Evolutionary conservation across 306 rosid species (phyloP), one percentile per base, ranked within the genome.

Genomic region (Heteromeles arbutifolia): DNA sequence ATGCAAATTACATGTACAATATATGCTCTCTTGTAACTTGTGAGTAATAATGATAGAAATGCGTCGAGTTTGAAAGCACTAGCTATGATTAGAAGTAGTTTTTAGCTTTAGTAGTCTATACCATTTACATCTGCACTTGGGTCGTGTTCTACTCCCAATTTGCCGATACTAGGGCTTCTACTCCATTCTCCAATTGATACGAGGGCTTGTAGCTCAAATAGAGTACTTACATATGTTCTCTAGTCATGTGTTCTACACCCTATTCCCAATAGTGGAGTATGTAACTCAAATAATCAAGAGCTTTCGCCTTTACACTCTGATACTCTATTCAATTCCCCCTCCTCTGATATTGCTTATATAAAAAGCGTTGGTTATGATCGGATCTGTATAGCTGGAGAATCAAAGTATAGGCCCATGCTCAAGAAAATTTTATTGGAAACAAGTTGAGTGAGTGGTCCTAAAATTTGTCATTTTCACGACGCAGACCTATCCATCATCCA

Each of bases 1-100:
- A 39, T 61, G 34, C 8, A 41, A 61, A 50, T 68, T 67, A 80
- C 58, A 71, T 76, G 79, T 72, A 79, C 52, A 50, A 76, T 70
- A 21, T 75, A 28, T 25, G 45, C 71, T 66, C 75, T 44, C 39
- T 66, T 72, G 67, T 25, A 25, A 67, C 31, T 24, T 74, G 70
- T 72, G 76, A 79, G 84, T 76, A 83, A 63, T 39, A 14, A 19
- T 41, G 69, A 59, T 48, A 61, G 50, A 24, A 66, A 64, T 62
- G 69, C 17, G 8, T 28, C 1, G 11, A 17, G 37, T 25, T 62
- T 61, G 13, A 63, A 63, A 15, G 43, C 18, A 63, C 41, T 0
- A 34, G 4, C n/a, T 28, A 26, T 62, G 9, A 26, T 12, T 12
- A 11, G 3, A 4, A 22, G 17, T 11, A 14, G 26, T 14, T 57